Evolutionary conservation across 1,284 basidiomycete species (phyloP).

Genomic region (Ganoderma meredithae): DNA sequence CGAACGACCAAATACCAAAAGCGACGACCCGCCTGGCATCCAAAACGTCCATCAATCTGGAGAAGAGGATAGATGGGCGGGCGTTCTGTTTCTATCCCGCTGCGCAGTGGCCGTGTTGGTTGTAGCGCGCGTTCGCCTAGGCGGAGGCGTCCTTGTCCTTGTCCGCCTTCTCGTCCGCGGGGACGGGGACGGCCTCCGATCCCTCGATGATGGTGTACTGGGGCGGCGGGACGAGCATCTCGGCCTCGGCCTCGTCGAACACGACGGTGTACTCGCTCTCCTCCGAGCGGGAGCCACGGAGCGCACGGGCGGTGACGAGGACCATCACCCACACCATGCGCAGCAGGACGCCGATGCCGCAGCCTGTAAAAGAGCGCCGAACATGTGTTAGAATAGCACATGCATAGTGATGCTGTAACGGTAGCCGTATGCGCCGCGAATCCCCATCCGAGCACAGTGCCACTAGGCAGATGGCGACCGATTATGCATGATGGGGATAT

Average conservation of each 20-base stretch:
- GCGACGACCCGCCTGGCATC: neutral
- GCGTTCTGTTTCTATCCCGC: neutral
- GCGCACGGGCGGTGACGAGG: conserved; percentile 62
- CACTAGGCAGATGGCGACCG: conserved; percentile 1
- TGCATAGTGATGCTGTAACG: neutral
- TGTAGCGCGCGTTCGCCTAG: neutral
- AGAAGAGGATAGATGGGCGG: neutral
- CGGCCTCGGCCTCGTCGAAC: conserved; percentile 45
- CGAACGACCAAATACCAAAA: too few species aligned
- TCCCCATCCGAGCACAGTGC: neutral
- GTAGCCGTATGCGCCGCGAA: neutral
- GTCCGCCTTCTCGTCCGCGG: conserved; percentile 34
- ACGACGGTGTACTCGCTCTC: conserved; percentile 43
- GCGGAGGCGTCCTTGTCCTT: conserved; percentile 14
- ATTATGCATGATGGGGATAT: too few species aligned
- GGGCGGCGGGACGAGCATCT: conserved; percentile 52
- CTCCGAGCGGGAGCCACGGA: conserved; percentile 52
- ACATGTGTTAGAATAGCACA: neutral
- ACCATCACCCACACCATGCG: conserved; percentile 79
- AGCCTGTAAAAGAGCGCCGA: conserved; percentile 52
- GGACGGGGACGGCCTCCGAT: conserved; percentile 31
- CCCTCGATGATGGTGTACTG: conserved; percentile 61
- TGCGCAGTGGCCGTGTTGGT: neutral
- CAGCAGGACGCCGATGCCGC: conserved; percentile 79
- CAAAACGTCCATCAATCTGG: neutral